phyloP scores from a whole-genome alignment of 1,284 basidiomycete genomes.

The Apiotrichum sp. region DNA sequence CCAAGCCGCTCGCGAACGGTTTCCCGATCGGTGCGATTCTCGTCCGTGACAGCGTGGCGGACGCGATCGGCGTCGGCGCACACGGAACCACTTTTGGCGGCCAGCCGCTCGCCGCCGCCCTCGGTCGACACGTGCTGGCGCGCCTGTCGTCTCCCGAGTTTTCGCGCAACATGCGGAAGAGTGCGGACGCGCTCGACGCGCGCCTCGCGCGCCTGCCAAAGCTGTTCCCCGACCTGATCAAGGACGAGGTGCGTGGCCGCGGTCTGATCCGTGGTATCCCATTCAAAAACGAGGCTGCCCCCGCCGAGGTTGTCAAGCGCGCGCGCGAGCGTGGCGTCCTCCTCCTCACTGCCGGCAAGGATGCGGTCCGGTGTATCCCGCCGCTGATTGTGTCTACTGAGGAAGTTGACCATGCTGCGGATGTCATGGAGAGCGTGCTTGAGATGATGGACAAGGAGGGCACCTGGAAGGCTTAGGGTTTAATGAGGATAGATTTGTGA shows the following conservation, averaged over 20 bases:
- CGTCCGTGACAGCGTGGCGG: conserved; percentile 71
- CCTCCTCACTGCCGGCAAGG: conserved; percentile 78
- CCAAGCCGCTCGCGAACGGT: conserved; percentile 94
- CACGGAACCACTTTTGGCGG: conserved; percentile 97
- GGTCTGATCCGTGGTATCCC: conserved; percentile 82
- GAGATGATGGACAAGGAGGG: conserved; percentile 42
- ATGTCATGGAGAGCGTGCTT: conserved; percentile 75
- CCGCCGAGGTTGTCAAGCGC: conserved; percentile 60
- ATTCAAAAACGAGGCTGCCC: conserved; percentile 57
- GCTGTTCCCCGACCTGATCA: conserved; percentile 51
- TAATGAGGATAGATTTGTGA: not conserved
- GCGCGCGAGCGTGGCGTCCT: conserved; percentile 86
- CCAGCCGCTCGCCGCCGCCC: conserved; percentile 82
- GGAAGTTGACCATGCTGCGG: conserved; percentile 78
- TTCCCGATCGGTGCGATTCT: conserved; percentile 97
- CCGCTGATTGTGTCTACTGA: conserved; percentile 71
- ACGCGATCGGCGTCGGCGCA: conserved; percentile 73
- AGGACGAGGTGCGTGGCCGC: conserved; percentile 57
- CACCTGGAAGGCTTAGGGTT: conserved; percentile 1
- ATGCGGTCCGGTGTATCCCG: conserved; percentile 84
- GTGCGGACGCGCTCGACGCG: conserved; percentile 52
- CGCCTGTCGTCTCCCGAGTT: conserved; percentile 61
- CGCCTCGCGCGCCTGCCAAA: conserved; percentile 56
- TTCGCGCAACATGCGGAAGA: conserved; percentile 54
- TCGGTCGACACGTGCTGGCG: conserved; percentile 78